These are phyloP conservation scores for Nitzschia sp. DNA, from an alignment of 108 stramenopile species.

Conservation along the genomic window DNA sequence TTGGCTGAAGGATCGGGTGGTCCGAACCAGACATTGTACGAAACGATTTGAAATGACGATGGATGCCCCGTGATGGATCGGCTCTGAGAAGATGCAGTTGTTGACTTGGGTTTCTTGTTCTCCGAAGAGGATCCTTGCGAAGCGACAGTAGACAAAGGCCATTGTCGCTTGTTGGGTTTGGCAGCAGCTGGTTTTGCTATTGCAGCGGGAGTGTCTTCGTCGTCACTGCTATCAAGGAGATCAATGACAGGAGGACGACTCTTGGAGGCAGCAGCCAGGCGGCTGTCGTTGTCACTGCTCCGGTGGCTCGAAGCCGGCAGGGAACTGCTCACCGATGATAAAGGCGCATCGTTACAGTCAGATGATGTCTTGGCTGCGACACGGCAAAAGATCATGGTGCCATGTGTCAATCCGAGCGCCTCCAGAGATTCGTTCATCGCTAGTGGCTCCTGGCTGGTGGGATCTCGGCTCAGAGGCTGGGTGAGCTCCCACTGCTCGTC, in stretches of 20 bases:
- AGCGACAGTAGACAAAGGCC: background rate
- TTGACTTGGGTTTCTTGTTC: background rate
- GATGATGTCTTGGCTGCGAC: background rate
- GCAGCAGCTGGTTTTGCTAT: background rate
- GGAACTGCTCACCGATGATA: background rate
- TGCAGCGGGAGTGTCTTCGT: constrained; percentile 1
- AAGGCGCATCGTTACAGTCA: too few species aligned
- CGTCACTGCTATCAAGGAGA: constrained; percentile 25
- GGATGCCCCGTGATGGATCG: background rate
- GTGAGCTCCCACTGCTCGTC: background rate
- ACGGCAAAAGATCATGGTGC: constrained; percentile 34
- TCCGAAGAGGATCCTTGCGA: background rate
- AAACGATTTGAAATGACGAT: constrained; percentile 34
- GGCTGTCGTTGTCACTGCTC: background rate
- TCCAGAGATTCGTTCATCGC: constrained; percentile 5
- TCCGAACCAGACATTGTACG: constrained; percentile 71
- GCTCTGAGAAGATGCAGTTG: too few species aligned
- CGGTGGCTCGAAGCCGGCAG: background rate
- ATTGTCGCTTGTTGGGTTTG: constrained; percentile 12
- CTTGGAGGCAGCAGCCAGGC: too few species aligned
- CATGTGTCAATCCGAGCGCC: constrained; percentile 20
- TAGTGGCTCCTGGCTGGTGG: constrained; percentile 9
- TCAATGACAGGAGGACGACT: constrained; percentile 24
- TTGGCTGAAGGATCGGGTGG: constrained; percentile 32
- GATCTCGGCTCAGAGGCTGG: constrained; percentile 17